Percentiles rank a stretch among this genome's conserved stretches.
Conservation (phyloP, 2,329 filamentous ascomycete species). For the Ustulina deusta region DNA sequence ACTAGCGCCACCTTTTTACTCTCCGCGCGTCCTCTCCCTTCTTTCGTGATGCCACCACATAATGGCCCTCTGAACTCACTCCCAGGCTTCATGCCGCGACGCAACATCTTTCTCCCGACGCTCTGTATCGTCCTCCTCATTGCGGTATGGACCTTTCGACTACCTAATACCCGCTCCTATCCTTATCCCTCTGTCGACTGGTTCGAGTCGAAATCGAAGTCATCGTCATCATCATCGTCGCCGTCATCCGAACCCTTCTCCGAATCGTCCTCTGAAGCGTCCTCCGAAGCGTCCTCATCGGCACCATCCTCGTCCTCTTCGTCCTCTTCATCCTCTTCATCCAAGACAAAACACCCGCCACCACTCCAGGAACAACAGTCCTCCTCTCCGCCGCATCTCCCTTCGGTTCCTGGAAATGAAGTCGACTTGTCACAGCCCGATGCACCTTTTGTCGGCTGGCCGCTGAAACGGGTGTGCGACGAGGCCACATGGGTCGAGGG, state of each 20-base stretch:
- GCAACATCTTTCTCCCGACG: slow-evolving; percentile 48
- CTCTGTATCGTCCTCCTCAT: slow-evolving; percentile 49
- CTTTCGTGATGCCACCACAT: slow-evolving; percentile 44
- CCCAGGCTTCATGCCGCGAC: slow-evolving; percentile 50
- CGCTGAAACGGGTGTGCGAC: slow-evolving; percentile 58
- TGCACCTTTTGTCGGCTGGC: slow-evolving; percentile 60
- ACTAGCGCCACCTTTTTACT: slow-evolving; percentile 18
- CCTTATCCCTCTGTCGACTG: slow-evolving; percentile 38
- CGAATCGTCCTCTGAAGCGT: slow-evolving; percentile 8
- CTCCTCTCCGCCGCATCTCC: slow-evolving; percentile 18
- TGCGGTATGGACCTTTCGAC: slow-evolving; percentile 48
- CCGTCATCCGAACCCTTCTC: no score
- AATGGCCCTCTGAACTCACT: slow-evolving; percentile 46
- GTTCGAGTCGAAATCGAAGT: slow-evolving; percentile 39
- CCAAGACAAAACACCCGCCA: background rate
- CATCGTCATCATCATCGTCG: slow-evolving; percentile 10
- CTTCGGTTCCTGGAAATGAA: slow-evolving; percentile 38
- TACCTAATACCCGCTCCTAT: slow-evolving; percentile 39
- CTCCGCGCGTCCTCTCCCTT: background rate
- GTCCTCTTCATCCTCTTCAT: background rate
- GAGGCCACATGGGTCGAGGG: slow-evolving; percentile 58
- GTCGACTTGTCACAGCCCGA: slow-evolving; percentile 55
- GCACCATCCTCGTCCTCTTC: background rate
- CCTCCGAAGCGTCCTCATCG: slow-evolving; percentile 10
- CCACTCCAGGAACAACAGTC: background rate